phyloP scores from a whole-genome alignment of 2,329 filamentous ascomycete species.

The Fusarium cyanostomum region DNA sequence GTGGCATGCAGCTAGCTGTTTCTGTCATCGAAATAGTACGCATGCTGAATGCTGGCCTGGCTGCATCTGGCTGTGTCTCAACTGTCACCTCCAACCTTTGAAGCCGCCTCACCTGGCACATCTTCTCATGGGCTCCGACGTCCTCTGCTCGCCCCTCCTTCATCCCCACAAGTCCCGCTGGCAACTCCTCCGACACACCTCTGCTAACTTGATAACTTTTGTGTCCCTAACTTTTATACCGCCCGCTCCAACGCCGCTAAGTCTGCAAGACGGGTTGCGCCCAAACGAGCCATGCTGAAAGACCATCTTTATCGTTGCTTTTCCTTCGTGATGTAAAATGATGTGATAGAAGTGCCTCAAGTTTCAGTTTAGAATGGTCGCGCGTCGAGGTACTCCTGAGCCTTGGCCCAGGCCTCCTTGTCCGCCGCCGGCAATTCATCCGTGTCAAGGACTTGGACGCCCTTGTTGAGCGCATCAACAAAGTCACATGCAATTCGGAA shows the following conservation, averaged over 20 bases:
- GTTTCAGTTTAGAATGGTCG: conserved; percentile 50
- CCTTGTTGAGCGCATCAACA: conserved; percentile 65
- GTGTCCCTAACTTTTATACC: conserved; percentile 34
- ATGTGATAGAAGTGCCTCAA: conserved; percentile 29
- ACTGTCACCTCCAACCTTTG: conserved; percentile 6
- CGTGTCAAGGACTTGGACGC: conserved; percentile 63
- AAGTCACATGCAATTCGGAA: conserved; percentile 66
- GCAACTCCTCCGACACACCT: conserved; percentile 23
- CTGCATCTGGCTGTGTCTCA: conserved; percentile 14
- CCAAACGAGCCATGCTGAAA: conserved; percentile 36
- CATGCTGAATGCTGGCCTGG: conserved; percentile 17
- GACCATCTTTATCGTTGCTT: conserved; percentile 19
- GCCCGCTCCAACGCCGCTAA: conserved; percentile 42
- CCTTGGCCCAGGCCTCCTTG: conserved; percentile 64
- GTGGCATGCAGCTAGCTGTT: conserved; percentile 13
- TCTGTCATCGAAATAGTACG: conserved; percentile 18
- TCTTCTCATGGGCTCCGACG: background rate
- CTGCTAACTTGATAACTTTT: conserved; percentile 40
- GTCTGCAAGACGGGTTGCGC: conserved; percentile 37
- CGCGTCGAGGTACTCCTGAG: conserved; percentile 61
- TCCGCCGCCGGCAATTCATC: conserved; percentile 58
- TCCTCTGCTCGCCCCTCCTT: background rate
- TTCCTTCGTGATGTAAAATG: conserved; percentile 30
- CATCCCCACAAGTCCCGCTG: conserved; percentile 38
- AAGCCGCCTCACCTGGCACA: conserved; percentile 11